These are phyloP conservation scores for Cutaneotrichosporon sp. DNA, from an alignment of 1,284 basidiomycete genomes.

Conservation along the genomic window DNA sequence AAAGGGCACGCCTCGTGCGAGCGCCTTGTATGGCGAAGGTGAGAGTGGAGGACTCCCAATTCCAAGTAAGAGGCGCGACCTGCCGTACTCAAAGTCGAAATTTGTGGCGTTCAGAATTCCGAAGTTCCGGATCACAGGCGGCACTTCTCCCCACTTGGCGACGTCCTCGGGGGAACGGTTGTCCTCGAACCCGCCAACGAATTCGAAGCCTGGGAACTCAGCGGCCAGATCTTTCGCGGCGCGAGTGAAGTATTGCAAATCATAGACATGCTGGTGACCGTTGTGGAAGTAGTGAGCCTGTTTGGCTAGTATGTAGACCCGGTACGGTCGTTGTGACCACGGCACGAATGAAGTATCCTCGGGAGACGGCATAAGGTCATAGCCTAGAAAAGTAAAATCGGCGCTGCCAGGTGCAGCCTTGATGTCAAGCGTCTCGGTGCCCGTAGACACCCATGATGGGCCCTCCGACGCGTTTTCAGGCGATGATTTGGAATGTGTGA, in stretches of 20 bases:
- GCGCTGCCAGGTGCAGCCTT: background rate
- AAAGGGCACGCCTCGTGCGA: slow-evolving; percentile 7
- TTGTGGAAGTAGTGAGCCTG: slow-evolving; percentile 23
- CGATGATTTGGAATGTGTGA: background rate
- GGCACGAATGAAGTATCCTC: slow-evolving; percentile 2
- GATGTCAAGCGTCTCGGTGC: slow-evolving; percentile 6
- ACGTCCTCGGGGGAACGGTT: slow-evolving; percentile 5
- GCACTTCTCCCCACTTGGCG: slow-evolving; percentile 6
- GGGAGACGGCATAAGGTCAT: slow-evolving; percentile 8
- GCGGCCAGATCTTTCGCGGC: slow-evolving; percentile 15
- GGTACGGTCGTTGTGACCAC: slow-evolving; percentile 13
- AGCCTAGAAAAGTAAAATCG: slow-evolving; percentile 4
- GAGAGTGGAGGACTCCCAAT: slow-evolving; percentile 20
- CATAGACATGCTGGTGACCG: background rate
- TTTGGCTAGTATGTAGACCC: slow-evolving; percentile 25
- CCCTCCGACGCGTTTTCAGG: background rate
- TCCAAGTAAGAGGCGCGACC: slow-evolving; percentile 21
- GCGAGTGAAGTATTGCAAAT: slow-evolving; percentile 10
- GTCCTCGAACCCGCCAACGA: slow-evolving; percentile 21
- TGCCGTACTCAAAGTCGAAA: slow-evolving; percentile 11
- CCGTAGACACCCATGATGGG: slow-evolving; percentile 4
- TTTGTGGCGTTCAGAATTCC: slow-evolving; percentile 15
- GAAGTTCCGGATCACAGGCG: slow-evolving; percentile 17
- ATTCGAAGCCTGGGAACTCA: slow-evolving; percentile 28
- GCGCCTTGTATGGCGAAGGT: slow-evolving; percentile 21